Evolutionary conservation across 2,329 filamentous ascomycete genomes (phyloP).

Genomic region (Dothideomycetes sp.): DNA sequence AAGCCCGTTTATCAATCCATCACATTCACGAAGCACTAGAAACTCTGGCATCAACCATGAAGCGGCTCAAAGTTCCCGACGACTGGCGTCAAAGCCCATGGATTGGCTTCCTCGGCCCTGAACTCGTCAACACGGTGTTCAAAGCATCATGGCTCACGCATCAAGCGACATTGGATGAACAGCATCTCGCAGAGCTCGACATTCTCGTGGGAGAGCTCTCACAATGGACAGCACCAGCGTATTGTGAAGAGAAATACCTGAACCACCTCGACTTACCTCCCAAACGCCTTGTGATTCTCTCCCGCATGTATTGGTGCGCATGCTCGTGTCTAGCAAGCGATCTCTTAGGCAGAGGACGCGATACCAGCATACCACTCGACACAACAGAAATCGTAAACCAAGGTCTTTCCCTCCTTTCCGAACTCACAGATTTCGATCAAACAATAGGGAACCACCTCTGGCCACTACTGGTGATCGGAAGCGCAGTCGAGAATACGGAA

Average conservation of each 20-base stretch:
- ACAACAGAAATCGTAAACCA: not conserved
- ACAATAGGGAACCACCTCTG: constrained; percentile 2
- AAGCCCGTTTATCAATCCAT: constrained; percentile 13
- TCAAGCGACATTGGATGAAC: not conserved
- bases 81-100: constrained; percentile 11
- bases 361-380: not conserved
- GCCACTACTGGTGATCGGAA: constrained; percentile 8
- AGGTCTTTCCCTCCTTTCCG: not conserved
- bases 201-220: not conserved
- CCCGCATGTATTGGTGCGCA: constrained; percentile 7
- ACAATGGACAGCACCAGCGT: constrained; percentile 5
- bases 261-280: not conserved
- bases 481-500: not conserved
- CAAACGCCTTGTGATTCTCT: not conserved
- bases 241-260: not conserved
- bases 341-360: not conserved
- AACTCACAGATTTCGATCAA: not conserved
- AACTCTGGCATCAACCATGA: constrained; percentile 1
- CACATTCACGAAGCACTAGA: constrained; percentile 3
- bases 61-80: not conserved
- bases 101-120: constrained; percentile 5
- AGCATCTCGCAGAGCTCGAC: not conserved
- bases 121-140: constrained; percentile 1
- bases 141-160: constrained; percentile 12
- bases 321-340: constrained; percentile 1